phyloP scores from a whole-genome alignment of 495 filamentous ascomycete genomes.

The Aspergillus baeticus region DNA sequence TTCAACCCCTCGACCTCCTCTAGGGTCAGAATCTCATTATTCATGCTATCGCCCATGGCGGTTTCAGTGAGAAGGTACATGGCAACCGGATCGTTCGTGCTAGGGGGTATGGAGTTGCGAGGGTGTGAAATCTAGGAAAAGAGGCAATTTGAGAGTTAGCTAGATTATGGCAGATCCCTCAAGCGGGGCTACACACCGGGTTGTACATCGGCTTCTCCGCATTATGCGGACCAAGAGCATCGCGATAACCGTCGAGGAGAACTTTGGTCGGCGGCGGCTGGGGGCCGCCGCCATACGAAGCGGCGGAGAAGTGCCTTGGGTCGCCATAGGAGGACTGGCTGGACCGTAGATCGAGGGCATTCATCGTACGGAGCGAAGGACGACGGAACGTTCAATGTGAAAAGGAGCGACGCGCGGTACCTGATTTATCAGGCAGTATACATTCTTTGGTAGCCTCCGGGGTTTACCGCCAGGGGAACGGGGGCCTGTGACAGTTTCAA shows the following conservation, averaged over 20 bases:
- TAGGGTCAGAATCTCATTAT: slow-evolving; percentile 80
- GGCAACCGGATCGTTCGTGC: slow-evolving; percentile 56
- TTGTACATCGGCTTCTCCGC: slow-evolving; percentile 39
- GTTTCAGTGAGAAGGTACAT: slow-evolving; percentile 93
- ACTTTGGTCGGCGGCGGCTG: slow-evolving; percentile 37
- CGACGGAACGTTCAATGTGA: neutral
- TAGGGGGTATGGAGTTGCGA: slow-evolving; percentile 42
- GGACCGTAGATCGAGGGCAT: slow-evolving; percentile 41
- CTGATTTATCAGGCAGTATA: slow-evolving; percentile 21
- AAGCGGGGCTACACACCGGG: slow-evolving; percentile 33
- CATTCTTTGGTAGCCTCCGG: slow-evolving; percentile 17
- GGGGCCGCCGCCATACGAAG: slow-evolving; percentile 40
- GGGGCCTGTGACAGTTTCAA: neutral
- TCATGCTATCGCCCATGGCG: slow-evolving; percentile 79
- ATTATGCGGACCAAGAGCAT: slow-evolving; percentile 32
- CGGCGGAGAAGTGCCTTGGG: slow-evolving; percentile 40
- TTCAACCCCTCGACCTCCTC: slow-evolving; percentile 91
- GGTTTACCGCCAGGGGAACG: slow-evolving; percentile 9
- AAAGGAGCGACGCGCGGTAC: slow-evolving; percentile 4
- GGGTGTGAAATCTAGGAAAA: slow-evolving; percentile 30
- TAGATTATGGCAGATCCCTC: slow-evolving; percentile 7
- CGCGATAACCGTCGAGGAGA: slow-evolving; percentile 48
- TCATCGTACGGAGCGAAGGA: slow-evolving; percentile 34
- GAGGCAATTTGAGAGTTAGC: slow-evolving; percentile 10
- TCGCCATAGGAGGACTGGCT: slow-evolving; percentile 50